phyloP scores from a whole-genome alignment of 495 filamentous ascomycete species.

The Hypoxylon intermedium region DNA sequence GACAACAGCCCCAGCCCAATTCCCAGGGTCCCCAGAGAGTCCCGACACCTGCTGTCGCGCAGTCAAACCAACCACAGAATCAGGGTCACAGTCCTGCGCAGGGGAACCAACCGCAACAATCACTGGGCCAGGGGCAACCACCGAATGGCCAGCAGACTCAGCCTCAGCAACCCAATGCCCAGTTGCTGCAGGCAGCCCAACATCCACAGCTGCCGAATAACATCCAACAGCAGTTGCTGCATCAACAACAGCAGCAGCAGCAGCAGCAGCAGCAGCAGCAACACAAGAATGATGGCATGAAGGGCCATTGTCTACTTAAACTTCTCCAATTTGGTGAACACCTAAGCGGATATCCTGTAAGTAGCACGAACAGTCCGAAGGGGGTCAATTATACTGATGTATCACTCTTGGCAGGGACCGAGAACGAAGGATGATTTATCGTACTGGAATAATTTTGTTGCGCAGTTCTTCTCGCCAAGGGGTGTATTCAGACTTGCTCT shows the following conservation, averaged over 20 bases:
- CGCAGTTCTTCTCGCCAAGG: conserved; percentile 73
- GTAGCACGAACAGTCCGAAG: conserved; percentile 29
- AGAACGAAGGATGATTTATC: conserved; percentile 66
- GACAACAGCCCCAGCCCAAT: conserved; percentile 30
- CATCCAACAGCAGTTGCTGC: conserved; percentile 52
- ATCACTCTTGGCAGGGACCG: conserved; percentile 50
- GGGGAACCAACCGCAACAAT: conserved; percentile 57
- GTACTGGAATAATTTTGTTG: conserved; percentile 79
- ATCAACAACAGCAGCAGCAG: conserved; percentile 57
- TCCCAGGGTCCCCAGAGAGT: conserved; percentile 40
- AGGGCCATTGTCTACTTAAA: conserved; percentile 65
- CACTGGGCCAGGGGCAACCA: conserved; percentile 53
- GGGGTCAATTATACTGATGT: conserved; percentile 22
- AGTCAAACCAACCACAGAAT: conserved; percentile 44
- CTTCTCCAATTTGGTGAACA: conserved; percentile 75
- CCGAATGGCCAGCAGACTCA: conserved; percentile 47
- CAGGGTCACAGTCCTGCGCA: conserved; percentile 42
- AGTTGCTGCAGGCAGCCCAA: conserved; percentile 50
- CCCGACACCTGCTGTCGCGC: conserved; percentile 39
- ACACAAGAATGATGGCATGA: conserved; percentile 59
- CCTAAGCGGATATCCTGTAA: conserved; percentile 69
- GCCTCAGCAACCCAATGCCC: conserved; percentile 36
- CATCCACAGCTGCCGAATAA: conserved; percentile 49
- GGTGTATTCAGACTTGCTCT: conserved; percentile 73
- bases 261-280: conserved; percentile 61